A percentile compares a stretch with the other conserved stretches of the same genome.
phyloP scores from a whole-genome alignment of 352 stramenopile species.

The Pythium dissimile region DNA sequence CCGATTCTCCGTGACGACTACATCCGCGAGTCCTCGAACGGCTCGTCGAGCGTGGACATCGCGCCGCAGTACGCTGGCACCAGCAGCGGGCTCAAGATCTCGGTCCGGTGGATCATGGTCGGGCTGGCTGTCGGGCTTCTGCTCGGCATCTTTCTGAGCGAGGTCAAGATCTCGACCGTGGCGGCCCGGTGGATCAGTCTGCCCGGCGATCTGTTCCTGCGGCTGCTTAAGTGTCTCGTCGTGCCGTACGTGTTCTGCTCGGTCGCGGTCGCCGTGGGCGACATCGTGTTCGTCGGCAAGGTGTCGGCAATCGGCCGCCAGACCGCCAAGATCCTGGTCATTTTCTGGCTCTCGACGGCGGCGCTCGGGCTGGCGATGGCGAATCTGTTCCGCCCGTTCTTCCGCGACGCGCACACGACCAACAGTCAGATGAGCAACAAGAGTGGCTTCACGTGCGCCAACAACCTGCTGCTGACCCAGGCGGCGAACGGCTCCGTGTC shows the following conservation, averaged over 20 bases:
- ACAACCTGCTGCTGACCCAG: constrained; percentile 28
- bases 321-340: constrained; percentile 56
- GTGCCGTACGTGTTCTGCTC: constrained; percentile 79
- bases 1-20: constrained; percentile 6
- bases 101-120: constrained; percentile 42
- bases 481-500: not conserved
- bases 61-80: constrained; percentile 32
- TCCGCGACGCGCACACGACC: constrained; percentile 24
- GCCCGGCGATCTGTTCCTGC: constrained; percentile 66
- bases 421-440: constrained; percentile 21
- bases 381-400: constrained; percentile 49
- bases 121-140: constrained; percentile 42
- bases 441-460: constrained; percentile 42
- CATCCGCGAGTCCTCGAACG: not conserved
- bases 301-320: constrained; percentile 56
- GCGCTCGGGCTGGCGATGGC: constrained; percentile 44
- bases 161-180: constrained; percentile 33
- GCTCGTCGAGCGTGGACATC: not conserved
- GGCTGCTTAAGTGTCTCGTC: constrained; percentile 66
- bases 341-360: constrained; percentile 44
- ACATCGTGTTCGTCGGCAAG: constrained; percentile 72
- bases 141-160: constrained; percentile 40
- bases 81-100: constrained; percentile 41
- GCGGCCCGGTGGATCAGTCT: constrained; percentile 50
- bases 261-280: constrained; percentile 62